Evolutionary conservation across 768 basidiomycete species (phyloP), one percentile per base, ranked within the genome.

Genomic region (Macrolepiota albuminosa): DNA sequence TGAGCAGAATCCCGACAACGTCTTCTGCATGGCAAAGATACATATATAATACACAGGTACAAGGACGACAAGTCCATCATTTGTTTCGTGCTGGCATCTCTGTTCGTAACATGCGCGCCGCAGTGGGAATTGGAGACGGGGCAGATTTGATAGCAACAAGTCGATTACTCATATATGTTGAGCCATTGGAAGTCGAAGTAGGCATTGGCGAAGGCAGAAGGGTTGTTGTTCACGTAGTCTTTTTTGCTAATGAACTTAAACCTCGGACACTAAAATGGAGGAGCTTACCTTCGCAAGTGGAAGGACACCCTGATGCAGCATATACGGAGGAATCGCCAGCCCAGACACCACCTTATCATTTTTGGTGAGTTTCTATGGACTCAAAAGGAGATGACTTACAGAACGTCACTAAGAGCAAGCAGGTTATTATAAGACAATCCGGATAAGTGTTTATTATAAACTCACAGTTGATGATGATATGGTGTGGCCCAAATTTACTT

Each of bases 111-210:
- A 42, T 54, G 21, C 14, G 10, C 10, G 40, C 43, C 42, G 29
- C 39, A 16, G 7, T 46, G 16, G 18, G 42, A 47, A 18, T 4
- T 36, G 4, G 36, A 48, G 29, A 24, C 36, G 46, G 16, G 24
- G 18, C 16, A 36, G 8, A 39, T 33, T 34, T 26, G 36, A 31
- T 40, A n/a, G 16, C 14, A 10, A 10, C 6, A 33, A 8, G 34
- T 3, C 47, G 9, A 43, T 54, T 60, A 67, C 36, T 54, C 59
- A 62, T 77, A 79, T 24, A 78, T 70, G 59, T 79, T 81, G 56
- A 91, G 70, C 53, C 80, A 82, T 50, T 80, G 78, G 69, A 93
- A 80, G 47, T 89, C 83, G 73, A 89, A 92, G 75, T 84, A 91
- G 0, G 91, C 88, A 36, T 87, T 74, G 10, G 64, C 63, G 72